phyloP scores from a whole-genome alignment of 2,329 filamentous ascomycete species.

The Pseudocercospora musae region DNA sequence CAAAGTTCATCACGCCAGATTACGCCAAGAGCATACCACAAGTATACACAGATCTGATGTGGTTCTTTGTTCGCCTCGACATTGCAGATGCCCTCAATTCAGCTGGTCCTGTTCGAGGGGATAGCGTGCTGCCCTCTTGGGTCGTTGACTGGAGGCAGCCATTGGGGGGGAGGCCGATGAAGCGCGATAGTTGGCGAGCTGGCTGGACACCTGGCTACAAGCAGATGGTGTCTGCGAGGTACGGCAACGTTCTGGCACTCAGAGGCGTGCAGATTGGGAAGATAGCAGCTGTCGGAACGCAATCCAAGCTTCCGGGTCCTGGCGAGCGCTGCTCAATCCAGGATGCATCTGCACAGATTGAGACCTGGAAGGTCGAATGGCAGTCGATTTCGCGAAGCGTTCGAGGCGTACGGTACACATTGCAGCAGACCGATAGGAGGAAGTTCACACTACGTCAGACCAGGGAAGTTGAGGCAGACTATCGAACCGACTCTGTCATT shows the following conservation, averaged over 20 bases:
- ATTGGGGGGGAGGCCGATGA: not conserved
- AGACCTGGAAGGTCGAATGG: slow-evolving; percentile 2
- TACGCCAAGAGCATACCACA: slow-evolving; percentile 1
- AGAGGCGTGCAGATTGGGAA: not conserved
- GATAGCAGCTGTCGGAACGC: not conserved
- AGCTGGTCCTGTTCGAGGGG: not conserved
- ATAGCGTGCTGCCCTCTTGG: not conserved
- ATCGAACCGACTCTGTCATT: not conserved
- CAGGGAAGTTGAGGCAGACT: not conserved
- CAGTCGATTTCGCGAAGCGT: not conserved
- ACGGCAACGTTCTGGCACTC: not conserved
- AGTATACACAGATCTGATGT: slow-evolving; percentile 3
- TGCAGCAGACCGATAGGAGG: not conserved
- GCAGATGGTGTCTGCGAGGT: not conserved
- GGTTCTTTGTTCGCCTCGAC: not conserved
- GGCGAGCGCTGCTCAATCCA: not conserved
- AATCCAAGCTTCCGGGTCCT: not conserved
- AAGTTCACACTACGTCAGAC: not conserved
- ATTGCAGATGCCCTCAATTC: not conserved
- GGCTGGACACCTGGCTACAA: slow-evolving; percentile 1
- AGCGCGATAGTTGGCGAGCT: not conserved
- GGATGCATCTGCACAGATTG: not conserved
- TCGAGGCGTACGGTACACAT: not conserved
- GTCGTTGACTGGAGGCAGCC: not conserved
- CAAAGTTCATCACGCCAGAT: not conserved